Evolutionary conservation across 257 asterid species (phyloP), one percentile per base, ranked within the genome.

Genomic region (Rauvolfia tetraphylla): DNA sequence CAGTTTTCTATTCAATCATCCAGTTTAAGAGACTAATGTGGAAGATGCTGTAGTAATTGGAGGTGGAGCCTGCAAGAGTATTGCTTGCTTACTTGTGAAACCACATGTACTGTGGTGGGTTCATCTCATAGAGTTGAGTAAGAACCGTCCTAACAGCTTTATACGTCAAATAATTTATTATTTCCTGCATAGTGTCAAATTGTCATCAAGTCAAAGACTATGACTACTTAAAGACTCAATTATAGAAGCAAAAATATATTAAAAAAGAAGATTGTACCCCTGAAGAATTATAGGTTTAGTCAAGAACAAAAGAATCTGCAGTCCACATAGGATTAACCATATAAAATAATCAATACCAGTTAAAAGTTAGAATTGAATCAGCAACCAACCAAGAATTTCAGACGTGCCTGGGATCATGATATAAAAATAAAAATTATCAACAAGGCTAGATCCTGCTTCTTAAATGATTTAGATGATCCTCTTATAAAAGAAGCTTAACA

Each of bases 131-230:
- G 67, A 90, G 92, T 85, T 90, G 96, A 72, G 76, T 81, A 61
- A 89, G 90, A 77, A 91, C 92, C 31, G 93, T 88, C 81, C 86
- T 87, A n/a, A 85, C 92, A 61, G 93, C 97, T 80, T 89, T 91
- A 49, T 78, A 86, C 7, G 93, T 89, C 80, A 91, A 75, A 81
- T 78, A 79, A 75, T 85, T 86, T 68, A 91, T 75, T 22, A 89
- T 82, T 67, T 85, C 86, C 94, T 88, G 84, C 78, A 83, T 80
- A 42, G 6, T 27, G 17, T 42, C 41, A 7, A 65, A 42, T 66
- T 51, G 31, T 13, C n/a, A 39, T 51, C 39, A 71, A 62, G 63
- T 39, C 58, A 67, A 71, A 56, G 23, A 77, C 34, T n/a, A 57
- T 48, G 7, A 33, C 53, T 29, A 11, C 12, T 49, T 46, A 23